Evolutionary conservation across 2,329 filamentous ascomycete species (phyloP), one percentile per base, ranked within the genome.

Genomic region (Ascosphaera aggregata): DNA sequence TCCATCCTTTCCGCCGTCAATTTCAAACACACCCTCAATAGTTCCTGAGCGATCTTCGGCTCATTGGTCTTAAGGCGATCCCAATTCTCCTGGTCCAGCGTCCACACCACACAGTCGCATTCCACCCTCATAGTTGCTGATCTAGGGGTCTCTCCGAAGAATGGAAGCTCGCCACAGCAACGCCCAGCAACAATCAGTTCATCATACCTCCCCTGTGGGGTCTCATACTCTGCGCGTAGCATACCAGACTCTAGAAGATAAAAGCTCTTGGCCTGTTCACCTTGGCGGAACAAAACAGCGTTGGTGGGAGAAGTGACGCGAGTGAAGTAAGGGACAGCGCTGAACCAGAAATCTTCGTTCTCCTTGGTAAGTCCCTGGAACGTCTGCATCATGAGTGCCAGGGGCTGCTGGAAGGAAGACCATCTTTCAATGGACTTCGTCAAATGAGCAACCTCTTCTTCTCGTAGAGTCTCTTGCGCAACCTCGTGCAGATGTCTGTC

Each of bases 301-400:
- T 80, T 82, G 0, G 73, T 67, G 0, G 65, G 47, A 45, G 76
- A 80, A 43, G 77, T 71, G 44, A 70, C 70, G 35, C 72, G 71
- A 31, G 63, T 59, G 51, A 98, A 94, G 59, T 79, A 95, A 0
- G 69, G 63, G 3, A 72, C 71, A 0, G 75, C 76, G 1, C 72
- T 72, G 56, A 85, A 86, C 89, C 89, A 98, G 54, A 95, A 95
- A 55, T 94, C 85, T 55, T 93, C 84, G 51, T 86, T 89, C 54
- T 80, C 74, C 39, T 73, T 64, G 39, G 80, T 91, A 9, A 94
- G 63, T 35, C 82, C 80, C 51, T 89, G 78, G 60, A 98, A 95
- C n/a, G 89, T 81, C 54, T 94, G 86, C 18, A 98, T 67, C 56
- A 98, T 81, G 36, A 98, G 71, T 1, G 81, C 79, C 5, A 95